Base-by-base conservation (phyloP, 225 moss, liverwort and hornwort genomes). In the Takakia lepidozioides region DNA sequence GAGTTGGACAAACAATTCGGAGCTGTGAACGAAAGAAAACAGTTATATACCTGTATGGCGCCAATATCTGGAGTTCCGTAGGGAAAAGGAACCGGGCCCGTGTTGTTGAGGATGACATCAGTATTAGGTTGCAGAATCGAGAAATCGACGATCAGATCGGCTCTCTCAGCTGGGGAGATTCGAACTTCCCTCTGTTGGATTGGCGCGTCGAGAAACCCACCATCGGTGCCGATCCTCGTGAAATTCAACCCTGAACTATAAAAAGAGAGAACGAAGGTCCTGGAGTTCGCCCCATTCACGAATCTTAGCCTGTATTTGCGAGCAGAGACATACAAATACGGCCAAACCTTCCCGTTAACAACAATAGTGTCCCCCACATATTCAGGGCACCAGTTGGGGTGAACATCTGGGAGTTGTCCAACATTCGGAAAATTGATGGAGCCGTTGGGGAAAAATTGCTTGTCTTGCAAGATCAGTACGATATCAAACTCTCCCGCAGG, bases 331-430 rank as follows among this genome's bases (percentile, higher is more conserved):
- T 56, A 37, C 9, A 90, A 30, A 41, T 57, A 74, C 0, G 90
- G 90, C 90, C 90, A 90, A 4, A 63, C 83, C 39, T 63, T 78
- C 23, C 78, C 86, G 25, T 90, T 86, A 5, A 83, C 80, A 19
- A 92, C 36, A 3, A 92, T 79, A 0, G 57, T 53, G 38, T 90
- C 83, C 5, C 85, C 86, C 37, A 83, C 85, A 13, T 90, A 90
- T 37, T 81, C 89, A 0, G 85, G 77, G 48, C 89, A 90, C 90
- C 90, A 90, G 30, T 63, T 70, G 0, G 90, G 83, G 44, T 86
- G 83, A 27, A 46, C 32, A 0, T 38, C 3, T 0, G 55, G 2
- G 0, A 63, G 27, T 0, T 70, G 29, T 0, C 86, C 90, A 0
- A 78, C 46, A 34, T 68, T 76, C 3, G 90, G 86, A 56, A 86